A percentile compares a stretch with the other conserved stretches of the same genome.
Conservation (phyloP, 306 rosid species). For the Pyrus pyrifolia region DNA sequence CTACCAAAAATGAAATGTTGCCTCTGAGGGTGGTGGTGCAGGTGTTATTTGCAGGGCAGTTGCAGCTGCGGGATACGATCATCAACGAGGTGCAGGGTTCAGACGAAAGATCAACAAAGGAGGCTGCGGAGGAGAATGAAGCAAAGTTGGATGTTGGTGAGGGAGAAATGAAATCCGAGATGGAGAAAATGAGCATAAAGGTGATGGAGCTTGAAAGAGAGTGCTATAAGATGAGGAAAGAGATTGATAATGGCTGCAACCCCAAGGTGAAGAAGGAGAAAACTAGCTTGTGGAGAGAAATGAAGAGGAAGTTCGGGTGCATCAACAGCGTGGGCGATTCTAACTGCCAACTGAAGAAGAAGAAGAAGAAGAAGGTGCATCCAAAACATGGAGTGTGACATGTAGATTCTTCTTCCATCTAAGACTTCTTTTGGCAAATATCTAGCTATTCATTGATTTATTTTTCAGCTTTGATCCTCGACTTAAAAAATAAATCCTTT, state of each 20-base stretch:
- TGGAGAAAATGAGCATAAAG: slow-evolving; percentile 32
- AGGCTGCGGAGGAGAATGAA: slow-evolving; percentile 12
- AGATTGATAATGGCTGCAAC: slow-evolving; percentile 28
- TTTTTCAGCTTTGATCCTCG: neutral
- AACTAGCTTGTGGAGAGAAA: slow-evolving; percentile 39
- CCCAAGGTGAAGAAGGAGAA: slow-evolving; percentile 28
- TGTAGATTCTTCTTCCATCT: slow-evolving; percentile 1
- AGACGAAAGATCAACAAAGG: slow-evolving; percentile 2
- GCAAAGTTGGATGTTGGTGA: slow-evolving; percentile 7
- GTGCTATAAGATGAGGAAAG: slow-evolving; percentile 34
- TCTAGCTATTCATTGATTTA: neutral
- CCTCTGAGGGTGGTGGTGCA: slow-evolving; percentile 44
- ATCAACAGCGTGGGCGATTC: slow-evolving; percentile 13
- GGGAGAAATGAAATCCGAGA: slow-evolving; percentile 11
- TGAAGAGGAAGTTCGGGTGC: slow-evolving; percentile 66
- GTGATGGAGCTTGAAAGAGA: slow-evolving; percentile 40
- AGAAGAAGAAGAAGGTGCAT: slow-evolving; percentile 31
- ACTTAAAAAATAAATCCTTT: neutral
- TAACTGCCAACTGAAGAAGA: slow-evolving; percentile 34
- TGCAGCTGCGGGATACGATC: slow-evolving; percentile 32
- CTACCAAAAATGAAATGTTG: slow-evolving; percentile 36
- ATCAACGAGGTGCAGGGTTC: slow-evolving; percentile 17
- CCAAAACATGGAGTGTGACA: slow-evolving; percentile 11
- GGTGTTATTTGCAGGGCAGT: slow-evolving; percentile 33
- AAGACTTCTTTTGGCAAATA: neutral